phyloP scores from a whole-genome alignment of 2,329 filamentous ascomycete species.

The Purpureocillium takamizusanense region DNA sequence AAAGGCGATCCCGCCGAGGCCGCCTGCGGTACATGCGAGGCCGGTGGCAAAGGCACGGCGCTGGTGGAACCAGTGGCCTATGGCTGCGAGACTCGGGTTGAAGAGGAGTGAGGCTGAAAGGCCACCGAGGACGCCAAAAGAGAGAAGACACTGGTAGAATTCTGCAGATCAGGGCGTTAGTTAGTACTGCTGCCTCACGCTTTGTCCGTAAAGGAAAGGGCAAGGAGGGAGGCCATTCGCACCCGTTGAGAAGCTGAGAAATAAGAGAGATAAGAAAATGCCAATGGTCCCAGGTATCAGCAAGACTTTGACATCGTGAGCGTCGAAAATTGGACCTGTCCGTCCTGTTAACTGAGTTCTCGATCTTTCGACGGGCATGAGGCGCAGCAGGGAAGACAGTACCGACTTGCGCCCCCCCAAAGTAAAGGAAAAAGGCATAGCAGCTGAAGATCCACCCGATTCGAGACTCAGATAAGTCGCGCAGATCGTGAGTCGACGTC shows the following conservation, averaged over 20 bases:
- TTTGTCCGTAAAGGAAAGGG: no score
- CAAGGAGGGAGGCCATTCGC: no score
- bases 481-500: conserved; percentile 40
- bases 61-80: conserved; percentile 60
- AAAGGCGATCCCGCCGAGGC: conserved; percentile 48
- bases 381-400: not conserved
- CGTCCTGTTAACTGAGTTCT: no score
- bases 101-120: conserved; percentile 59
- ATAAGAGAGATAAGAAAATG: no score
- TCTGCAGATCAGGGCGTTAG: conserved; percentile 16
- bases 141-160: conserved; percentile 65
- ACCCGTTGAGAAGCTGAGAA: no score
- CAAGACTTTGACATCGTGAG: no score
- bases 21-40: conserved; percentile 57
- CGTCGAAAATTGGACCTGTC: no score
- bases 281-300: no score
- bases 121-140: conserved; percentile 59
- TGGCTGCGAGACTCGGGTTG: conserved; percentile 55
- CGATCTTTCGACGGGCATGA: no score
- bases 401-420: conserved; percentile 60
- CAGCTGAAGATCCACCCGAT: conserved; percentile 68
- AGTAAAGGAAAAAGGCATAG: conserved; percentile 62
- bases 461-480: conserved; percentile 44
- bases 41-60: conserved; percentile 61
- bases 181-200: no score